Conservation (phyloP, 2,329 filamentous ascomycete genomes). For the Alternaria sp. region DNA sequence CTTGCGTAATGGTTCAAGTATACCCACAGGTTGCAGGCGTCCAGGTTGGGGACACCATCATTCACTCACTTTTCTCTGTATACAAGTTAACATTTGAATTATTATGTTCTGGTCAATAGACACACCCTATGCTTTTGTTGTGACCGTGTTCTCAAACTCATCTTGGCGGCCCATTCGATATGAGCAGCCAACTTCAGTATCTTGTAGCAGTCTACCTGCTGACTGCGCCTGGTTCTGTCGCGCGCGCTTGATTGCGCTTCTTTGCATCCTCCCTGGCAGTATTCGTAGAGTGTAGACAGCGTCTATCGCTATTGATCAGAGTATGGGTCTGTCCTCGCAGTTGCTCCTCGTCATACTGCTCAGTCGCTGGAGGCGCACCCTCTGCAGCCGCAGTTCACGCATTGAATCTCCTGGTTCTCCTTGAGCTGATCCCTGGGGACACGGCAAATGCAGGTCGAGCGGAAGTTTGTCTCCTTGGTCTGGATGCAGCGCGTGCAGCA, state of each 20-base stretch:
- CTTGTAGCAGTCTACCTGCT: not conserved
- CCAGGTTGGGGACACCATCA: conserved; percentile 11
- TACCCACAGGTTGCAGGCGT: conserved; percentile 21
- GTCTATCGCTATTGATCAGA: not conserved
- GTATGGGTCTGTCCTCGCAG: not conserved
- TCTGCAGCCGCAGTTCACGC: conserved; percentile 91
- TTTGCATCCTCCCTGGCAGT: not conserved
- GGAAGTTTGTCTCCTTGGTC: conserved; percentile 99
- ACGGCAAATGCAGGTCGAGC: conserved; percentile 94
- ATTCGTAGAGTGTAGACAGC: not conserved
- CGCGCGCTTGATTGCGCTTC: not conserved
- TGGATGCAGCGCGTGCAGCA: conserved; percentile 97
- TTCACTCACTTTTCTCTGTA: conserved; percentile 31
- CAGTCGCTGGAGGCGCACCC: conserved; percentile 88
- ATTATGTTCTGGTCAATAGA: conserved; percentile 22
- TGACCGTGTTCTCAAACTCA: not conserved
- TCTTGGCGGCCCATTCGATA: not conserved
- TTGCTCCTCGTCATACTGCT: conserved; percentile 11
- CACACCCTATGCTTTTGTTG: conserved; percentile 21
- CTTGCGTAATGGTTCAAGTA: conserved; percentile 18
- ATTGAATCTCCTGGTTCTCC: conserved; percentile 88
- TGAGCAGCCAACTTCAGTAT: not conserved
- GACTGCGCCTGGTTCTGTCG: not conserved
- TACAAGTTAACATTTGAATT: conserved; percentile 29
- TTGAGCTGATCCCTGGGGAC: conserved; percentile 90